Percentiles rank a stretch among this genome's conserved stretches.
phyloP scores from a whole-genome alignment of 371 early-diverging fungal species.

The Mucor lusitanicus region DNA sequence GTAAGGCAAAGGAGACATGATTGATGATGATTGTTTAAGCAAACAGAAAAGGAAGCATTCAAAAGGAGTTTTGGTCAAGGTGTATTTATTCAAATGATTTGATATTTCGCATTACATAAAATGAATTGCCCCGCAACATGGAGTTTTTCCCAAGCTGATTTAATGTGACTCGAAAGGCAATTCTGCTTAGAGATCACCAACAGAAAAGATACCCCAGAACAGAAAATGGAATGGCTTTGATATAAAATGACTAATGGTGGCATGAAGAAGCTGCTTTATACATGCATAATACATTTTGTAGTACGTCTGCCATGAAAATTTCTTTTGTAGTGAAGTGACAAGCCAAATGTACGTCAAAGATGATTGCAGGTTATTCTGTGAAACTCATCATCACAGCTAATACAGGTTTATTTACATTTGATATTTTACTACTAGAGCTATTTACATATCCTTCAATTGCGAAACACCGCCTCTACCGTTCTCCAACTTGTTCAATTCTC shows the following conservation, averaged over 20 bases:
- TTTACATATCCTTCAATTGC: neutral
- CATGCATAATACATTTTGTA: neutral
- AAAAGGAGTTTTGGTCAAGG: neutral
- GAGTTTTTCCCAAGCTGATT: neutral
- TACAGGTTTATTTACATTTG: neutral
- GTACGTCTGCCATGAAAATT: neutral
- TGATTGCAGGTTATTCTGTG: neutral
- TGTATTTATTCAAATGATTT: neutral
- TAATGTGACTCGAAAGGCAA: constrained; percentile 1
- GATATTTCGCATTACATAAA: neutral
- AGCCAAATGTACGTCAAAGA: neutral
- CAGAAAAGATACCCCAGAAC: neutral
- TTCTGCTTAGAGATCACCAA: neutral
- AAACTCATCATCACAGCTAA: neutral
- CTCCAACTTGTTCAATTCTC: neutral
- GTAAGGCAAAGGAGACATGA: constrained; percentile 24
- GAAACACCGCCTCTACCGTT: neutral
- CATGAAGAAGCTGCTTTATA: no score
- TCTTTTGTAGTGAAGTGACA: neutral
- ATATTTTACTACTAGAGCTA: neutral
- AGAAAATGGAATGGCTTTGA: neutral
- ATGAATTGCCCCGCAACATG: neutral
- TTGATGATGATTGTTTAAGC: neutral
- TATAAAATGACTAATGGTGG: neutral
- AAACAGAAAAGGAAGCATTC: neutral